These are phyloP conservation scores for Podosphaera aphanis DNA, from an alignment of 2,329 filamentous ascomycete genomes.

Conservation along the genomic window DNA sequence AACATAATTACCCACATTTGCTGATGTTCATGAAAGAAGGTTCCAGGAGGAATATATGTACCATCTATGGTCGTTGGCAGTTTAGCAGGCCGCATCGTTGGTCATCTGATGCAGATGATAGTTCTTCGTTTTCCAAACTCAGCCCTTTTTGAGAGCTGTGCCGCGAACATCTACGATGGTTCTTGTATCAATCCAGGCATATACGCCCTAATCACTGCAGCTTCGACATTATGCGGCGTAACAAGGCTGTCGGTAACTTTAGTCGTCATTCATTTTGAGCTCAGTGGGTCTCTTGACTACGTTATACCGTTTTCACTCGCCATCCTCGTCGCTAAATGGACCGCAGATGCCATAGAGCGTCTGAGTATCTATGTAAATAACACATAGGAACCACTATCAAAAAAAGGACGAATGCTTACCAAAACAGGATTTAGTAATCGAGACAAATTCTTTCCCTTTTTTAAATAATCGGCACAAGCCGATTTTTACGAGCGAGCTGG, in stretches of 20 bases:
- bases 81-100: constrained; percentile 67
- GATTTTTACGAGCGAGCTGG: constrained; percentile 68
- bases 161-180: constrained; percentile 39
- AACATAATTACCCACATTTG: neutral
- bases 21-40: constrained; percentile 31
- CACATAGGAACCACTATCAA: neutral
- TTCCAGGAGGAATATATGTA: constrained; percentile 91
- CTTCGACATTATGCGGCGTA: constrained; percentile 94
- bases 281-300: constrained; percentile 85
- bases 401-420: neutral
- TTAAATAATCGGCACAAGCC: constrained; percentile 92
- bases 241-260: constrained; percentile 82
- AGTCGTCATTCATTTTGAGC: constrained; percentile 83
- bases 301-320: constrained; percentile 84
- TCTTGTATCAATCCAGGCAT: constrained; percentile 91
- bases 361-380: constrained; percentile 63
- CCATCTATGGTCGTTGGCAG: constrained; percentile 97
- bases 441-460: constrained; percentile 94
- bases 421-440: constrained; percentile 58
- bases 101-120: constrained; percentile 62
- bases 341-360: constrained; percentile 81
- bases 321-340: constrained; percentile 94
- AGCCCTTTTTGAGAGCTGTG: constrained; percentile 52
- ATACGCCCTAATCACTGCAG: constrained; percentile 82
- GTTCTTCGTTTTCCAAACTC: constrained; percentile 52